Conservation (phyloP, 2,329 filamentous ascomycete species). For the Hymenoscyphus albidus region DNA sequence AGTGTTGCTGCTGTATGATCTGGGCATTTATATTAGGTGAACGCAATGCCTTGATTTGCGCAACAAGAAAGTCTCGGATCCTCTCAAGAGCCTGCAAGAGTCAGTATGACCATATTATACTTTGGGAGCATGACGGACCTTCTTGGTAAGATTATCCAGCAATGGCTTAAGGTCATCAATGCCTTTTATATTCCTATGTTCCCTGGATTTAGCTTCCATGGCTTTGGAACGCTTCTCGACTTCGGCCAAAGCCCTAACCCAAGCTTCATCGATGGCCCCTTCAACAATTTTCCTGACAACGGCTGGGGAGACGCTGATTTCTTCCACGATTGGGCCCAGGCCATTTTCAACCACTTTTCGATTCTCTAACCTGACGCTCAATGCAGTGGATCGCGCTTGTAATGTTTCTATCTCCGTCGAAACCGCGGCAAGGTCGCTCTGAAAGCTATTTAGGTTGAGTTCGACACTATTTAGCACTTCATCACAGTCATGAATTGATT, state of each 20-base stretch:
- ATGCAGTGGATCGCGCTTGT: constrained; percentile 76
- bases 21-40: constrained; percentile 97
- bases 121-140: constrained; percentile 46
- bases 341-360: constrained; percentile 84
- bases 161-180: constrained; percentile 80
- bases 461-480: constrained; percentile 92
- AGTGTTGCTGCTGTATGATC: constrained; percentile 89
- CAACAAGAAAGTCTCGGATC: constrained; percentile 89
- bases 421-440: constrained; percentile 85
- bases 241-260: constrained; percentile 78
- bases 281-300: constrained; percentile 83
- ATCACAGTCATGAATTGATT: constrained; percentile 85
- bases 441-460: constrained; percentile 85
- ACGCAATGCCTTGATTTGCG: constrained; percentile 88
- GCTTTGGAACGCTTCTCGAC: constrained; percentile 72
- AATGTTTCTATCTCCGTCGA: constrained; percentile 94
- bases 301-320: constrained; percentile 80
- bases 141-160: constrained; percentile 76
- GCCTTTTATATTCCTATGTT: constrained; percentile 65
- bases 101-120: constrained; percentile 16
- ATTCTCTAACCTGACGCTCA: constrained; percentile 85
- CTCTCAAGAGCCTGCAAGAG: constrained; percentile 71
- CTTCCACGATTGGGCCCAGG: constrained; percentile 83
- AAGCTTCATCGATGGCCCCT: constrained; percentile 83
- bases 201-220: constrained; percentile 64